phyloP scores from a whole-genome alignment of 2,329 filamentous ascomycete genomes.

The Scedosporium dehoogii region DNA sequence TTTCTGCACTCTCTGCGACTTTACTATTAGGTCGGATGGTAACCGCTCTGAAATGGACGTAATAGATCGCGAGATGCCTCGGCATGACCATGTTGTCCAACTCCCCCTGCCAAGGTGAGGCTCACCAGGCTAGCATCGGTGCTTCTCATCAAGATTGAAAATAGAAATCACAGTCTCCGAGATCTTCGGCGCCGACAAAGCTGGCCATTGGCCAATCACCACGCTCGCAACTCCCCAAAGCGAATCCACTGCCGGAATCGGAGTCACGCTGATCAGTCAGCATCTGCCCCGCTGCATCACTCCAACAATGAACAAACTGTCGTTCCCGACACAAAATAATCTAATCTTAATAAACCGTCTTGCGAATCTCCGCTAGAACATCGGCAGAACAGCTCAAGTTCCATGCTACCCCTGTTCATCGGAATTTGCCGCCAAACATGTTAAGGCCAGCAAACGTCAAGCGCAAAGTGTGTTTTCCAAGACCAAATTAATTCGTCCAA shows the following conservation, averaged over 20 bases:
- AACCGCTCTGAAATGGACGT: too few relatives aligned
- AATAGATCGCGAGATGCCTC: too few relatives aligned
- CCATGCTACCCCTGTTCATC: neutral
- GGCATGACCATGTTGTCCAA: too few relatives aligned
- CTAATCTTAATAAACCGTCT: too few relatives aligned
- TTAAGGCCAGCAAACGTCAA: slow-evolving; percentile 1
- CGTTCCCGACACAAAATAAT: too few relatives aligned
- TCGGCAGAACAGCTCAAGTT: neutral
- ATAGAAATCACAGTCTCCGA: neutral
- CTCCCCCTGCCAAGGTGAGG: too few relatives aligned
- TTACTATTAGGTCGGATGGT: too few relatives aligned
- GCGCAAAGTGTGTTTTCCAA: neutral
- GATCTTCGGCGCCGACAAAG: neutral
- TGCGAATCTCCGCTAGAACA: neutral
- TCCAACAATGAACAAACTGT: too few relatives aligned
- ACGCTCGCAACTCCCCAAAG: neutral
- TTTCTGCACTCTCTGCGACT: too few relatives aligned
- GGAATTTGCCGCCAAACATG: neutral
- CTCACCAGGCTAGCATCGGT: too few relatives aligned
- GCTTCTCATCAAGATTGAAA: neutral
- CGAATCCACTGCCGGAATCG: neutral
- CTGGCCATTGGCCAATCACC: neutral
- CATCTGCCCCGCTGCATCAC: too few relatives aligned
- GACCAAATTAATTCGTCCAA: neutral
- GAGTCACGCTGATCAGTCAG: neutral